Evolutionary conservation across 2,329 filamentous ascomycete species (phyloP), one percentile per base, ranked within the genome.

Genomic region (Metarhizium album): DNA sequence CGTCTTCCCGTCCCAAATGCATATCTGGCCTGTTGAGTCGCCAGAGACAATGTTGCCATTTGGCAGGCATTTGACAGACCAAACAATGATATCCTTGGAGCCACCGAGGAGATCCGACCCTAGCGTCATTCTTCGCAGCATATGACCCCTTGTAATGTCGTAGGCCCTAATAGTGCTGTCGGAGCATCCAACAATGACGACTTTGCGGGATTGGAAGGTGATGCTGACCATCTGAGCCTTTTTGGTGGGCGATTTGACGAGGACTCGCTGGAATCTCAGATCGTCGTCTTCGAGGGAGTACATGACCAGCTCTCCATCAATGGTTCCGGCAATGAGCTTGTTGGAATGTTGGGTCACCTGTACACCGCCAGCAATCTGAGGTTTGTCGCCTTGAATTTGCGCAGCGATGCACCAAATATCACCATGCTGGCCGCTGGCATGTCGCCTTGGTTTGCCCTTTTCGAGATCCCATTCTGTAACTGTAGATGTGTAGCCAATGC

Each of bases 381-480:
- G 51, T 9, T 51, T 29, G 6, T 51, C 31, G n/a, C 49, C 55
- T 2, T 54, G 73, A 3, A 91, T 93, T 69, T 96, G 91, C 14
- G 85, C 87, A 52, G 87, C 88, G 60, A 98, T 79, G 69, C 91
- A 97, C 93, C 93, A 98, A 54, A 97, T 91, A 62, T 96, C 90
- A 57, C 90, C 90, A 67, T 95, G 89, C 67, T 94, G 94, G 45
- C 91, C 93, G 60, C 87, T 90, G 18, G 88, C 89, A 67, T 94
- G 86, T 53, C 86, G 81, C 69, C 85, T 79, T 11, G 90, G 87
- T 51, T 80, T 76, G 14, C 87, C 89, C 55, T 83, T 86, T 58
- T 82, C 81, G 23, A 98, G 74, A 70, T 97, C 86, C 93, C 93
- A 98, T 68, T 98, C 93, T 0, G 90, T 96, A 45, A 98, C 83